Evolutionary conservation across 192 early-diverging fungal genomes (phyloP), one percentile per base, ranked within the genome.

Genomic region (Coemansia sp.): DNA sequence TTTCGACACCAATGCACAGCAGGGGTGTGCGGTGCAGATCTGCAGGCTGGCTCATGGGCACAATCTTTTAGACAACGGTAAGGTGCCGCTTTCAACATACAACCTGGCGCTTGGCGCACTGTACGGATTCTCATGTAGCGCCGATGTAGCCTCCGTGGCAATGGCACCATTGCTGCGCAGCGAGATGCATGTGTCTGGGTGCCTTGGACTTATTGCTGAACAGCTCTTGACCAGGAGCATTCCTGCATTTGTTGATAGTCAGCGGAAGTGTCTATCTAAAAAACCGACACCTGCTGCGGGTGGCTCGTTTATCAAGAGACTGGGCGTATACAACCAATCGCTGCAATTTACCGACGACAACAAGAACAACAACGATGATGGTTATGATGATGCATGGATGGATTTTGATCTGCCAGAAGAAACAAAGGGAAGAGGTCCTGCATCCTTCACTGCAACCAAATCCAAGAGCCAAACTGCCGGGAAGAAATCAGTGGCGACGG

Each of bases 141-240:
- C 77, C 63, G 75, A 82, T 51, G 80, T 65, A 8, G 75, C 75
- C 2, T 74, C 65, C 49, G 40, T 82, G 47, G 80, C 80, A 6
- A 82, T 82, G 75, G 80, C 80, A 11, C 65, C 58, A 10, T 54
- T 82, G 52, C 68, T 82, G 41, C 75, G 80, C 10, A 63, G 51
- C 59, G 80, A 82, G 47, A 62, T 82, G 66, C 68, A 69, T 54
- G 80, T 77, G 47, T 82, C 80, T 12, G 80, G 80, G 3, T 82
- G 80, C 22, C 61, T 82, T 42, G 76, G 66, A 6, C 52, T 82
- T 48, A 22, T 77, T 47, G 59, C 66, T 1, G 74, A 74, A 36
- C 80, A 69, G 8, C 16, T 52, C 12, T 65, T 82, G 26, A 18
- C 60, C 8, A 56, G 45, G 37, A 77, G 71, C 42, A 68, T 74